Evolutionary conservation across 805 yeast genomes (phyloP).

Genomic region (Lachancea sp.): DNA sequence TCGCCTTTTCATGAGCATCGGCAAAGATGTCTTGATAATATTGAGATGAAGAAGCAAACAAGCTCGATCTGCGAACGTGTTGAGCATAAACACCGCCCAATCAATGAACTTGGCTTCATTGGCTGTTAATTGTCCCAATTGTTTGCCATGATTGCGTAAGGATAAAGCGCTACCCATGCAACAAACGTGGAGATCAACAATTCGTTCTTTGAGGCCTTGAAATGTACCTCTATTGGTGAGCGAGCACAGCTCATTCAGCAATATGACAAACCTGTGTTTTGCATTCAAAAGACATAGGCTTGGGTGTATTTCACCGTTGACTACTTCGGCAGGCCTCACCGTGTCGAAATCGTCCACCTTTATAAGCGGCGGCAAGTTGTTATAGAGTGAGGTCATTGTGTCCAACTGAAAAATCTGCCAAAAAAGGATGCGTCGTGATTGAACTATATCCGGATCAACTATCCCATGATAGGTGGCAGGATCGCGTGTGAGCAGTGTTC

Average conservation of each 20-base stretch:
- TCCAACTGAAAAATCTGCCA: constrained; percentile 61
- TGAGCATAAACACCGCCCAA: constrained; percentile 44
- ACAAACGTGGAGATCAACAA: constrained; percentile 43
- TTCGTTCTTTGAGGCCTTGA: constrained; percentile 41
- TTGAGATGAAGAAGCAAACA: constrained; percentile 37
- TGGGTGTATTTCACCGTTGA: constrained; percentile 36
- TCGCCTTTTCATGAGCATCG: constrained; percentile 9
- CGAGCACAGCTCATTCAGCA: constrained; percentile 46
- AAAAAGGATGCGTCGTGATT: constrained; percentile 54
- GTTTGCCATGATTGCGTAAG: constrained; percentile 27
- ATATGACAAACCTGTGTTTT: constrained; percentile 45
- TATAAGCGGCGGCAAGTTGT: constrained; percentile 49
- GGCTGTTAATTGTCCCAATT: constrained; percentile 30
- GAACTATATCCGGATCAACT: constrained; percentile 42
- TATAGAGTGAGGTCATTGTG: constrained; percentile 49
- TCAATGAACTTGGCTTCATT: constrained; percentile 36
- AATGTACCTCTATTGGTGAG: constrained; percentile 44
- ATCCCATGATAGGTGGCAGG: constrained; percentile 49
- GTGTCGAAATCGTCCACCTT: constrained; percentile 50
- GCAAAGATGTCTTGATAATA: constrained; percentile 22
- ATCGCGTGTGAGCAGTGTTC: constrained; percentile 51
- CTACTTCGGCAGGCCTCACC: constrained; percentile 43
- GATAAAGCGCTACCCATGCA: constrained; percentile 45
- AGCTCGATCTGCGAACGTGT: constrained; percentile 51
- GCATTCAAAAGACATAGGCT: constrained; percentile 46